phyloP scores from a whole-genome alignment of 2,329 filamentous ascomycete genomes.

The Scedosporium boydii region DNA sequence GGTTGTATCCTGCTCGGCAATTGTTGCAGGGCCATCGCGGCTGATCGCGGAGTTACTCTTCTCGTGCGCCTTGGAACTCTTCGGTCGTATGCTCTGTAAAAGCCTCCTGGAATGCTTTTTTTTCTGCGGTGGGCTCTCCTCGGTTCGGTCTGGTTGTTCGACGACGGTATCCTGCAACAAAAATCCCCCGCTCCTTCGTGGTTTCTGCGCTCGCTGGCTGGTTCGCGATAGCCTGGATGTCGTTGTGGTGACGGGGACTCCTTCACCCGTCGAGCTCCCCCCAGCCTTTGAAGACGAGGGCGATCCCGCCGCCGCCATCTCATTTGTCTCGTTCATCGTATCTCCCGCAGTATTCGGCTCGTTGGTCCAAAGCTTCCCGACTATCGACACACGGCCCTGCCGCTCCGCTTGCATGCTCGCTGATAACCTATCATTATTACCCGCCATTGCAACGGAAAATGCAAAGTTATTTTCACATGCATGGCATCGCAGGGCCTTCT shows the following conservation, averaged over 20 bases:
- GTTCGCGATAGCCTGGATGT: not conserved
- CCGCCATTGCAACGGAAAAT: not conserved
- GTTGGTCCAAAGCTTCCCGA: not conserved
- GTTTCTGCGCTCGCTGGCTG: not conserved
- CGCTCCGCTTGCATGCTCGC: not conserved
- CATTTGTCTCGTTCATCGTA: not conserved
- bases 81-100: slow-evolving; percentile 3
- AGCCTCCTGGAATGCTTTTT: slow-evolving; percentile 1
- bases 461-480: not conserved
- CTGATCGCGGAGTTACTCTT: not conserved
- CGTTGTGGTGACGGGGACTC: not conserved
- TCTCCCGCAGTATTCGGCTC: not conserved
- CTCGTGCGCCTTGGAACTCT: not conserved
- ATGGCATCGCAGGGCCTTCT: not conserved
- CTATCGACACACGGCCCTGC: not conserved
- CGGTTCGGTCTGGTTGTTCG: not conserved
- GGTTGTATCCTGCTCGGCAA: not conserved
- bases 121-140: not conserved
- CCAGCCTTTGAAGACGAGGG: not conserved
- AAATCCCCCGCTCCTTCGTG: not conserved
- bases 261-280: not conserved
- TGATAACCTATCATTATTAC: not conserved
- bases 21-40: not conserved
- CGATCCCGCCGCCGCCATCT: not conserved
- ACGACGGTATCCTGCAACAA: not conserved